Base-by-base conservation (phyloP, 495 filamentous ascomycete genomes). In the Aspergillus bertholletiae region DNA sequence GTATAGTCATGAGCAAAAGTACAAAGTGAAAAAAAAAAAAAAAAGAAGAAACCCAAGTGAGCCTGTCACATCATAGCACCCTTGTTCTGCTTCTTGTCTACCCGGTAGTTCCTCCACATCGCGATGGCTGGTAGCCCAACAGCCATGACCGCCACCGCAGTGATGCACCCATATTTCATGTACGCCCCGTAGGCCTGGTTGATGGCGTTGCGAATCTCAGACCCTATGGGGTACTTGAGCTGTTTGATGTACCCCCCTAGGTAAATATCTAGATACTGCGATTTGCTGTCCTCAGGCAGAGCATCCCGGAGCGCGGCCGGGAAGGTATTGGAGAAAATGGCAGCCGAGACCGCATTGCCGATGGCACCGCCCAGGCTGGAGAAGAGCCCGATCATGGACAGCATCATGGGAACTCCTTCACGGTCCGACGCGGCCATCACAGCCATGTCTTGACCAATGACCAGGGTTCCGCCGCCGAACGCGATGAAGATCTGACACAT, bases 401-500 rank as follows among this genome's bases (percentile, higher is more conserved):
- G 75, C 60, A 89, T 83, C 53, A 84, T 82, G 23, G 89, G 87
- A 20, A 92, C 79, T 44, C 87, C 75, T 49, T 89, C 79, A 2
- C 79, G 71, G 21, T 71, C 70, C 6, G 82, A 77, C 3, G 80
- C 82, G 0, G 88, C 85, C 86, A 91, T 88, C 66, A 84, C 82
- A 4, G 86, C 87, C 66, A 91, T 87, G 54, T 92, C 82, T 58
- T 87, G 78, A 46, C 74, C 77, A 62, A 91, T 87, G 50, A 90
- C 71, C 5, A 87, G 60, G 3, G 80, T 84, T 27, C 84, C 84
- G n/a, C 85, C 87, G 12, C 77, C 74, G 49, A 92, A 81, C 24
- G 88, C 84, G 59, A 91, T 89, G 70, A 90, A 85, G 66, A 91
- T 88, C 67, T 91, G 87, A 59, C 81, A 85, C 84, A 90, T 88